These are phyloP conservation scores for Kwoniella botswanensis DNA, from an alignment of 768 basidiomycete species.

Conservation along the genomic window DNA sequence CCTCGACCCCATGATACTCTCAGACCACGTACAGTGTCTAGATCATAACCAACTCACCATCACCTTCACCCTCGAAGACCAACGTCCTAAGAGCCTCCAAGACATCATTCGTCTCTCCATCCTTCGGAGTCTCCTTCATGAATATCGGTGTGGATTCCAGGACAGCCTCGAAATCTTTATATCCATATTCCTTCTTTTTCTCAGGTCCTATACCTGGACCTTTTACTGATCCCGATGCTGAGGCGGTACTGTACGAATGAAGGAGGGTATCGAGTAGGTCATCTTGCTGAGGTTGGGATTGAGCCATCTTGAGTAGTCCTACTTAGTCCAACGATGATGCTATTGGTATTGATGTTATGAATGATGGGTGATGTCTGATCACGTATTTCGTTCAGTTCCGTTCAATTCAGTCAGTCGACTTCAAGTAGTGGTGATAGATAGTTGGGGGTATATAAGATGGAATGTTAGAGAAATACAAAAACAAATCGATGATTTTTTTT, in stretches of 20 bases:
- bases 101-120: conserved; percentile 68
- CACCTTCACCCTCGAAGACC: conserved; percentile 85
- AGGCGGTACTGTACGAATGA: neutral
- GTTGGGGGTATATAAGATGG: neutral
- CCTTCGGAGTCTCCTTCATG: conserved; percentile 83
- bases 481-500: neutral
- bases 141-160: conserved; percentile 82
- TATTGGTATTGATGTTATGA: no score
- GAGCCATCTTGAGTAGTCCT: no score
- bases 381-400: neutral
- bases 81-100: conserved; percentile 84
- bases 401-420: neutral
- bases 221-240: neutral
- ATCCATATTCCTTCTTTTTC: conserved; percentile 42
- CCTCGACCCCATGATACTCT: neutral
- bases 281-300: neutral
- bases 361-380: neutral
- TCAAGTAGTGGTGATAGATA: neutral
- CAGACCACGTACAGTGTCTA: neutral
- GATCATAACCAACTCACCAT: conserved; percentile 70
- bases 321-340: no score
- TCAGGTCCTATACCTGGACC: conserved; percentile 12
- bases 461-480: neutral
- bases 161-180: conserved; percentile 50
- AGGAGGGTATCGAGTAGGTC: conserved; percentile 20